Base-by-base conservation (phyloP, 2,329 filamentous ascomycete species). In the Monilinia vaccinii-corymbosi region DNA sequence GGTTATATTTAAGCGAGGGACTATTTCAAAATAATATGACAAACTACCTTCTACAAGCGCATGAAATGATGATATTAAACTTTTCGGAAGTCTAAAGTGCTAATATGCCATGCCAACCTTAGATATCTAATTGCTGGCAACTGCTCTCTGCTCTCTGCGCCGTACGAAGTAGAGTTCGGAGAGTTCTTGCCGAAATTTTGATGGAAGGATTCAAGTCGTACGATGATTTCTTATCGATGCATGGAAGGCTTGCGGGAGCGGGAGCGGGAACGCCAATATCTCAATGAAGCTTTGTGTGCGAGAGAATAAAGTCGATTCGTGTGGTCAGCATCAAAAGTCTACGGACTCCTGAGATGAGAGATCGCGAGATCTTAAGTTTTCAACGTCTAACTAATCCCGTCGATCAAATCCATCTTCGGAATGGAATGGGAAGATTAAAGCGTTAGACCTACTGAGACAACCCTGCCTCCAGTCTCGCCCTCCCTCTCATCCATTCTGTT, bases 151-250 rank as follows among this genome's bases (percentile, higher is more conserved):
- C 25, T 28, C 25, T 28, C 25, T 28, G 25, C 25, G 3, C 25
- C 25, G 25, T 28, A 28, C 25, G 6, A 28, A 28, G 34, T 52
- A 38, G 23, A 25, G 34, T 36, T 58, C 46, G 36, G 46, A 23
- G n/a, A 44, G 56, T 44, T 44, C 32, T 44, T 14, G 47, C 36
- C 28, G n/a, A 52, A 45, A 38, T 50, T 28, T 58, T 52, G 36
- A 21, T 52, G 42, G 49, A 58, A 31, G 31, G 56, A 38, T 21
- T 40, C 13, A 45, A 58, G 36, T 58, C 56, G 56, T 58, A 58
- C 31, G 56, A 58, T 58, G 52, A 32, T 58, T 38, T 8, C 56
- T 28, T 45, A 58, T 25, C 25, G 21, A 52, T 14, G 47, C 28
- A 9, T 28, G 52, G 16, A 38, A 44, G 47, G 56, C 47, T 45